Evolutionary conservation across 2,329 filamentous ascomycete species (phyloP).

Genomic region (Pseudonectria buxi): DNA sequence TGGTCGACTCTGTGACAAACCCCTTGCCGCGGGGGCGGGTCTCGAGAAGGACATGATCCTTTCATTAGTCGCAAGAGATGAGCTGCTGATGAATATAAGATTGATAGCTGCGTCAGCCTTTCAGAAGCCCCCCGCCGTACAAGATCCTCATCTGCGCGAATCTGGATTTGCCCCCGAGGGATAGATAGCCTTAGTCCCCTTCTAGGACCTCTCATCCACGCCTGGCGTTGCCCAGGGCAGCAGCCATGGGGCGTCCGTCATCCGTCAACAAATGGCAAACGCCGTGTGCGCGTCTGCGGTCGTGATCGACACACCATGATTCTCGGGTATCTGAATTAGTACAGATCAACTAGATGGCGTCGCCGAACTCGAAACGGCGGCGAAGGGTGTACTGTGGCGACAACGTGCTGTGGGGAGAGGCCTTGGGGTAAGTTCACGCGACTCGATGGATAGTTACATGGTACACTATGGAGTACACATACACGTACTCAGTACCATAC

Average conservation of each 20-base stretch:
- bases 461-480: too few species aligned
- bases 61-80: constrained; percentile 19
- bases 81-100: constrained; percentile 4
- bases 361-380: constrained; percentile 7
- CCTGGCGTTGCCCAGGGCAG: constrained; percentile 13
- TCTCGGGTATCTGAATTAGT: constrained; percentile 21
- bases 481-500: too few species aligned
- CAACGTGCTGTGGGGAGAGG: constrained; percentile 4
- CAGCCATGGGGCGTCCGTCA: constrained; percentile 6
- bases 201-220: constrained; percentile 10
- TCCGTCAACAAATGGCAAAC: constrained; percentile 3
- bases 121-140: constrained; percentile 8
- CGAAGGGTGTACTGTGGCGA: constrained; percentile 1
- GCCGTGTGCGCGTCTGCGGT: constrained; percentile 13
- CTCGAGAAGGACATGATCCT: constrained; percentile 11
- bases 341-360: constrained; percentile 8
- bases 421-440: too few species aligned
- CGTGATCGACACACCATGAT: constrained; percentile 22
- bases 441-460: too few species aligned
- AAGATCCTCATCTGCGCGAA: constrained; percentile 8
- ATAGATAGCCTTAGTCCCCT: constrained; percentile 11
- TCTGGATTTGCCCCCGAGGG: constrained; percentile 12
- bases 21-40: constrained; percentile 10
- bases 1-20: constrained; percentile 20
- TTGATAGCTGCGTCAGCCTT: constrained; percentile 6